These are phyloP conservation scores for Brettanomyces bruxellensis DNA, from an alignment of 805 yeast species.

Conservation along the genomic window DNA sequence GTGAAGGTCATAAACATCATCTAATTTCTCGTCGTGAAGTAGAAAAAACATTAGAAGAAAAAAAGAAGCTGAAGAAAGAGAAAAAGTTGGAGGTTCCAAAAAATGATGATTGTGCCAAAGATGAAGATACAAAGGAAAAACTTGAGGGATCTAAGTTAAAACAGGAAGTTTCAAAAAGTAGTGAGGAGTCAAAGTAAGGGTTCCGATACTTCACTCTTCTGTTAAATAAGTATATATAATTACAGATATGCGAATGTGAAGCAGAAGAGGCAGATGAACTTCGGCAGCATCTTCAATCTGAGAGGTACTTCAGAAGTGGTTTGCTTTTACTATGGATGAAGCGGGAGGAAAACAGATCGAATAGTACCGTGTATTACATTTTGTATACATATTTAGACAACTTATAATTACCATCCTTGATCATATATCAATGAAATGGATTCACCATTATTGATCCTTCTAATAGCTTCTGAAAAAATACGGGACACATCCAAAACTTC, in stretches of 20 bases:
- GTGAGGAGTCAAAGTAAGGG: too few species aligned
- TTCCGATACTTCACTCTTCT: too few species aligned
- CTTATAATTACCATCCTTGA: slow-evolving; percentile 46
- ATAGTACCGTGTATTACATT: background rate
- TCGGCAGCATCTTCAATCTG: too few species aligned
- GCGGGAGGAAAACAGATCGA: too few species aligned
- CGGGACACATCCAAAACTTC: slow-evolving; percentile 80
- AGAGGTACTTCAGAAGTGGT: too few species aligned
- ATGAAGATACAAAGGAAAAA: background rate
- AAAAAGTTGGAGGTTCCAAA: background rate
- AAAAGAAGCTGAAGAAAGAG: slow-evolving; percentile 17
- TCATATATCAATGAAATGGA: slow-evolving; percentile 89
- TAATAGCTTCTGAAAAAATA: slow-evolving; percentile 87
- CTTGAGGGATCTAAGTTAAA: background rate
- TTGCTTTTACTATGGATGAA: too few species aligned
- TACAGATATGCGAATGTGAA: too few species aligned
- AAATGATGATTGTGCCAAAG: background rate
- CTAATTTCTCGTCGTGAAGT: slow-evolving; percentile 60
- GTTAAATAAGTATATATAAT: too few species aligned
- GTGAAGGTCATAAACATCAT: slow-evolving; percentile 51
- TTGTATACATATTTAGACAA: background rate
- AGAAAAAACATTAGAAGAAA: slow-evolving; percentile 26
- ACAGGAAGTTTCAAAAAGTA: too few species aligned
- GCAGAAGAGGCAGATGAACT: too few species aligned
- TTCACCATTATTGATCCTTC: slow-evolving; percentile 97